phyloP scores from a whole-genome alignment of 2,329 filamentous ascomycete species.

The Pyrenochaeta sp. region DNA sequence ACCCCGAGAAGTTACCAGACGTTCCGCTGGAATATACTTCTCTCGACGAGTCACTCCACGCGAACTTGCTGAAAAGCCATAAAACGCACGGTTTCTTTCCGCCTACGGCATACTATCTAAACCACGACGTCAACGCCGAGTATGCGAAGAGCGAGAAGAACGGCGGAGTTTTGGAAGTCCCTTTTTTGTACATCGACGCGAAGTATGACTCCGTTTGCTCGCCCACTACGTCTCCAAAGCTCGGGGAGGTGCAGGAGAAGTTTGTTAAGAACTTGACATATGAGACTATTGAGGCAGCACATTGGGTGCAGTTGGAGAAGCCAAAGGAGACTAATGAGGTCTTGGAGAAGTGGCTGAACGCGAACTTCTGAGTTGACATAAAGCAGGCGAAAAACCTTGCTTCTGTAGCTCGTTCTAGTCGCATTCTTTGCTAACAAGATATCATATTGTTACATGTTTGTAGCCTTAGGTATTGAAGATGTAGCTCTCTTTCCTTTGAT shows the following conservation, averaged over 20 bases:
- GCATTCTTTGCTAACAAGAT: too few species aligned
- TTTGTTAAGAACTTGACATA: constrained; percentile 52
- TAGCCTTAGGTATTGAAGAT: too few species aligned
- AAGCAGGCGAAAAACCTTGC: not conserved
- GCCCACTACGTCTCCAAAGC: constrained; percentile 35
- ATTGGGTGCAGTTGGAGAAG: constrained; percentile 42
- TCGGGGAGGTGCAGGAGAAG: constrained; percentile 48
- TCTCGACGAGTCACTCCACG: constrained; percentile 40
- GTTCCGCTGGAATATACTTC: constrained; percentile 39
- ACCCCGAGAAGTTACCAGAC: constrained; percentile 34
- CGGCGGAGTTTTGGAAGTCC: constrained; percentile 44
- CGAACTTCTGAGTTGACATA: constrained; percentile 4
- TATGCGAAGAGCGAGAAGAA: constrained; percentile 53
- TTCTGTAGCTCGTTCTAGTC: too few species aligned
- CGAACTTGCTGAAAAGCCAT: constrained; percentile 45
- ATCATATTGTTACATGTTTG: too few species aligned
- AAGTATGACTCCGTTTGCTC: constrained; percentile 51
- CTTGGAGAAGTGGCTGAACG: constrained; percentile 33
- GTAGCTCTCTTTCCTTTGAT: too few species aligned
- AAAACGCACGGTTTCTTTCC: constrained; percentile 53
- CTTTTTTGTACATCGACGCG: constrained; percentile 52
- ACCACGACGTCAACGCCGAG: constrained; percentile 53
- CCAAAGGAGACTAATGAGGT: constrained; percentile 32
- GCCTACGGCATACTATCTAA: constrained; percentile 54
- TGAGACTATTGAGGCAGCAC: constrained; percentile 53